Base-by-base conservation (phyloP, 345 rosid species). In the Gossypium anomalum region DNA sequence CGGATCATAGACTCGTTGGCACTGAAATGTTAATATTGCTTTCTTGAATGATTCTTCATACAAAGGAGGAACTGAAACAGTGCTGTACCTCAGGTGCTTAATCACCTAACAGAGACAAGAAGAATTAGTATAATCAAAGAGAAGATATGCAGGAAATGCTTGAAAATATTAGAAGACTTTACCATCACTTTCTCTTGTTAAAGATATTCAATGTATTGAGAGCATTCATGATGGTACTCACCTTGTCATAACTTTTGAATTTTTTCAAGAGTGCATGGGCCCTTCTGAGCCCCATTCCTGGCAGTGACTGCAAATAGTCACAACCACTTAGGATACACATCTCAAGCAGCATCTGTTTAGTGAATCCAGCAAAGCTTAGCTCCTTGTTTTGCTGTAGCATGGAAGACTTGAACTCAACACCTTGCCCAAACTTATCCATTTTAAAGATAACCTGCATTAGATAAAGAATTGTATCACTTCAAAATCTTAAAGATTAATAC, bases 241-340 rank as follows among this genome's bases (percentile, higher is more conserved):
- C 99, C 89, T 88, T 90, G 67, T 89, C 97, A 81, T 90, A 87
- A 74, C 85, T 83, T 86, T 86, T 95, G 84, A 93, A 95, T 80
- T 84, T 91, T 59, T 86, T 82, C 17, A 91, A 82, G 71, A 93
- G 91, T 27, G 97, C 86, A 87, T 93, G 97, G 60, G 99, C 97
- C 82, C 94, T 86, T 88, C 88, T 95, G 60, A 91, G 84, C 52
- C 97, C 99, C 97, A 95, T 90, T 80, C 98, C 99, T 11, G 97
- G 86, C 70, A 95, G 83, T 82, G 98, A 95, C 71, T 81, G 97
- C 85, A 91, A 80, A 81, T 95, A 95, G 80, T 95, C 99, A 81
- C 99, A 95, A 55, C 99, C 99, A 78, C 99, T 95, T 71, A 95
- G 83, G 74, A 95, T 93, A 89, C 99, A 95, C 97, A 91, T 93